Evolutionary conservation across 371 early-diverging fungal genomes (phyloP), one percentile per base, ranked within the genome.

Genomic region (Mortierella sp.): DNA sequence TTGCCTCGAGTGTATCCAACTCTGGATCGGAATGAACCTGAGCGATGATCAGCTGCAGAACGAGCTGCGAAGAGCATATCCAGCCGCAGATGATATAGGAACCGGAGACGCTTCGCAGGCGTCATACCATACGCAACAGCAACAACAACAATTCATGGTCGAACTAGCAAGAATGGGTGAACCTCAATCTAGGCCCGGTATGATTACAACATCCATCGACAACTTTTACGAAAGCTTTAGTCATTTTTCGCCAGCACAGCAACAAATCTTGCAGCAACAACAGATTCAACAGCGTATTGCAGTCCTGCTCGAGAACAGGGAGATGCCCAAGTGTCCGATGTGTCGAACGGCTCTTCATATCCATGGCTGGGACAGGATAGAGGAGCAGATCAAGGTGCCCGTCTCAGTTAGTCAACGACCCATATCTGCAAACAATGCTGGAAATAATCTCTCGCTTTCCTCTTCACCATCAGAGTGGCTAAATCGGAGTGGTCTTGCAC

Each of bases 1-100:
- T 59, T 89, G 90, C 42, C 84, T 86, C 56, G 58, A 75, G 4
- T 89, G 90, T 56, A 88, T 88, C 51, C 78, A 81, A 12, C 82
- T 85, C 23, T 89, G 90, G 90, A 84, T 87, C 65, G 70, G 70
- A 21, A 76, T 76, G 76, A 76, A 64, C 28, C 37, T 76, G 39
- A 44, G 65, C 24, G 70, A 69, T 26, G 76, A 76, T 26, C 32
- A 43, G 34, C 70, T 76, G n/a, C 76, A 76, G 42, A 64, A 52
- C n/a, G 76, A 76, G 27, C 65, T 76, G 27, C 55, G 76, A 46
- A 62, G 73, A 28, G 68, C 68, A 3, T 73, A 67, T 32, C 73
- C 73, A 4, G 62, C 68, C 1, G 64, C 61, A 30, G 67, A 59
- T 5, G 73, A 73, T 17, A 43, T 26, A 52, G 49, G 37, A 53